A percentile compares a stretch with the other conserved stretches of the same genome.
These are phyloP conservation scores for Coniochaeta hoffmannii DNA, from an alignment of 2,329 filamentous ascomycete species.

Conservation along the genomic window DNA sequence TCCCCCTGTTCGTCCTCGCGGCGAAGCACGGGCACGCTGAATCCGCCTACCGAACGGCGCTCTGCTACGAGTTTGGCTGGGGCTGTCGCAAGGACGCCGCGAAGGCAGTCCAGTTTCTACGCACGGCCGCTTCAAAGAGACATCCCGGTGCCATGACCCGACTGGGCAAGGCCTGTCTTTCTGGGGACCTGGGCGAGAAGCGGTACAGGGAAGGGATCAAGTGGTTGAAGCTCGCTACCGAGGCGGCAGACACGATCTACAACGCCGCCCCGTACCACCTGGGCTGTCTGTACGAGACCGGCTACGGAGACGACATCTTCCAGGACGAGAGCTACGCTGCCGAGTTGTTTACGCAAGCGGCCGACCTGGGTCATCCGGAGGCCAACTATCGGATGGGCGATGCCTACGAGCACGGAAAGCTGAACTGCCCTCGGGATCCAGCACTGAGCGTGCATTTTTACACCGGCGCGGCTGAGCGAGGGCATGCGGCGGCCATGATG, in stretches of 20 bases:
- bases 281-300: slow-evolving; percentile 78
- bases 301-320: slow-evolving; percentile 93
- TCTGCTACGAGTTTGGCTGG: slow-evolving; percentile 99
- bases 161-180: slow-evolving; percentile 82
- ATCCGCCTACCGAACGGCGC: slow-evolving; percentile 83
- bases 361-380: slow-evolving; percentile 81
- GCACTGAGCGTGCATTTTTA: slow-evolving; percentile 96
- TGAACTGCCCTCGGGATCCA: slow-evolving; percentile 83
- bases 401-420: slow-evolving; percentile 86
- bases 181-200: slow-evolving; percentile 80
- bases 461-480: slow-evolving; percentile 79
- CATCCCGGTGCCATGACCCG: slow-evolving; percentile 94
- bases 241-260: slow-evolving; percentile 85
- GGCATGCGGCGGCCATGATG: slow-evolving; percentile 90
- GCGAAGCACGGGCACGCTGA: slow-evolving; percentile 97
- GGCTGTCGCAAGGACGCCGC: slow-evolving; percentile 82
- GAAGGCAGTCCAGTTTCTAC: slow-evolving; percentile 90
- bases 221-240: slow-evolving; percentile 90
- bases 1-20: slow-evolving; percentile 85
- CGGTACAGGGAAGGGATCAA: slow-evolving; percentile 87
- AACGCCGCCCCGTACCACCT: slow-evolving; percentile 90
- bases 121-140: slow-evolving; percentile 82
- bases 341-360: slow-evolving; percentile 88
- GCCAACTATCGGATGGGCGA: slow-evolving; percentile 88
- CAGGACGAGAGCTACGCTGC: slow-evolving; percentile 84